phyloP scores from a whole-genome alignment of 2,329 filamentous ascomycete genomes.

The Aspergillus cejpii region DNA sequence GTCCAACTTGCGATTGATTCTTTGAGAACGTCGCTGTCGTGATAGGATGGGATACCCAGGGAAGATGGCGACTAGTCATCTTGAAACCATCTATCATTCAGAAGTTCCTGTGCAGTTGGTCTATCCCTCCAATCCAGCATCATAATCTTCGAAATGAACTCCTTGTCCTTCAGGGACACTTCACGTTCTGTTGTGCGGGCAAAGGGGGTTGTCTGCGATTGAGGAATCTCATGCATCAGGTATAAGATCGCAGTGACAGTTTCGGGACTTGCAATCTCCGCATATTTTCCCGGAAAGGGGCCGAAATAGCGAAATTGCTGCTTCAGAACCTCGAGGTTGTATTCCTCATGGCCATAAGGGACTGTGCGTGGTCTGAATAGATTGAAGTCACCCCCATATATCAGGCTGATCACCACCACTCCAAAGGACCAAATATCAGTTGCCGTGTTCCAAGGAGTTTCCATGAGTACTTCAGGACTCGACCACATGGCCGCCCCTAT shows the following conservation, averaged over 20 bases:
- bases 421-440: slow-evolving; percentile 21
- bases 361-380: slow-evolving; percentile 15
- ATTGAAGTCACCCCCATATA: slow-evolving; percentile 17
- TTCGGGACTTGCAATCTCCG: slow-evolving; percentile 52
- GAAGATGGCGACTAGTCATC: too few relatives aligned
- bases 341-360: slow-evolving; percentile 17
- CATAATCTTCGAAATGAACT: neutral
- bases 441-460: slow-evolving; percentile 14
- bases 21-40: too few relatives aligned
- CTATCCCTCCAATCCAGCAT: neutral
- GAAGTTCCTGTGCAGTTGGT: neutral
- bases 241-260: neutral
- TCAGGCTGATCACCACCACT: slow-evolving; percentile 11
- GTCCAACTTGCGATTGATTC: too few relatives aligned
- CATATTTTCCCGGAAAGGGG: slow-evolving; percentile 11
- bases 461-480: slow-evolving; percentile 18
- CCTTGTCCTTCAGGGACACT: neutral
- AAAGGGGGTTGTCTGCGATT: slow-evolving; percentile 1
- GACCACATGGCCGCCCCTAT: slow-evolving; percentile 15
- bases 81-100: too few relatives aligned
- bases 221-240: slow-evolving; percentile 4
- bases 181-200: neutral
- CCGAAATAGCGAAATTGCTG: slow-evolving; percentile 18
- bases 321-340: slow-evolving; percentile 15
- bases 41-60: too few relatives aligned